phyloP scores from a whole-genome alignment of 2,329 filamentous ascomycete species.

The Talaromyces sp. region DNA sequence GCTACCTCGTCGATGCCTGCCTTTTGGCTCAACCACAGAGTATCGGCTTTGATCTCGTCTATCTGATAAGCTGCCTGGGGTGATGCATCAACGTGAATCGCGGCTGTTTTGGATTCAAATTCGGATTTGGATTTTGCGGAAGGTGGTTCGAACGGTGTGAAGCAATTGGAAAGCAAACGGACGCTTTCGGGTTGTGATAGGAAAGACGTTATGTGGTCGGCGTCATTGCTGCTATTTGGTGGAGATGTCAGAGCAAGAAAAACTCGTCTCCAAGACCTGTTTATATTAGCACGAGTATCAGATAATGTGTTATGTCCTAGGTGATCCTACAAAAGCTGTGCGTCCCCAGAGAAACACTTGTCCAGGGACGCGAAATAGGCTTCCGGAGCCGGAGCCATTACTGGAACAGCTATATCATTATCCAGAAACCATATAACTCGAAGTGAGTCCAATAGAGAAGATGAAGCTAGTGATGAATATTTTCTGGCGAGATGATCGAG shows the following conservation, averaged over 20 bases:
- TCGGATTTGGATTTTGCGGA: slow-evolving; percentile 63
- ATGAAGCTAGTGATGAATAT: slow-evolving; percentile 12
- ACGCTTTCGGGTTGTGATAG: slow-evolving; percentile 67
- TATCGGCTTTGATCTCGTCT: slow-evolving; percentile 76
- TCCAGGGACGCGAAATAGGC: slow-evolving; percentile 81
- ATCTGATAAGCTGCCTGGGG: slow-evolving; percentile 67
- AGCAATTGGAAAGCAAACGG: slow-evolving; percentile 65
- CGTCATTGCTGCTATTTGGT: slow-evolving; percentile 47
- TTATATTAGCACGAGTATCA: slow-evolving; percentile 23
- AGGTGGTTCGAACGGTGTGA: slow-evolving; percentile 63
- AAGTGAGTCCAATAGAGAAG: not conserved
- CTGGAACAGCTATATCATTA: slow-evolving; percentile 42
- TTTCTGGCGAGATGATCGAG: slow-evolving; percentile 16
- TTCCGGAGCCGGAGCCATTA: slow-evolving; percentile 69
- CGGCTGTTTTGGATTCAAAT: slow-evolving; percentile 81
- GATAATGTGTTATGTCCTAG: not conserved
- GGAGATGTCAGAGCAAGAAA: slow-evolving; percentile 49
- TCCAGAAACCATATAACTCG: slow-evolving; percentile 1
- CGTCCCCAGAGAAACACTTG: slow-evolving; percentile 77
- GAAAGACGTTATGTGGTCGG: slow-evolving; percentile 62
- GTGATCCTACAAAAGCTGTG: slow-evolving; percentile 65
- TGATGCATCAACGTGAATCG: slow-evolving; percentile 74
- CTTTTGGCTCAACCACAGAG: slow-evolving; percentile 78
- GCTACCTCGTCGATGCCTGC: slow-evolving; percentile 75
- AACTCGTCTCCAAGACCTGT: slow-evolving; percentile 59